Evolutionary conservation across 768 basidiomycete species (phyloP).

Genomic region (Pleurotus pulmonarius): DNA sequence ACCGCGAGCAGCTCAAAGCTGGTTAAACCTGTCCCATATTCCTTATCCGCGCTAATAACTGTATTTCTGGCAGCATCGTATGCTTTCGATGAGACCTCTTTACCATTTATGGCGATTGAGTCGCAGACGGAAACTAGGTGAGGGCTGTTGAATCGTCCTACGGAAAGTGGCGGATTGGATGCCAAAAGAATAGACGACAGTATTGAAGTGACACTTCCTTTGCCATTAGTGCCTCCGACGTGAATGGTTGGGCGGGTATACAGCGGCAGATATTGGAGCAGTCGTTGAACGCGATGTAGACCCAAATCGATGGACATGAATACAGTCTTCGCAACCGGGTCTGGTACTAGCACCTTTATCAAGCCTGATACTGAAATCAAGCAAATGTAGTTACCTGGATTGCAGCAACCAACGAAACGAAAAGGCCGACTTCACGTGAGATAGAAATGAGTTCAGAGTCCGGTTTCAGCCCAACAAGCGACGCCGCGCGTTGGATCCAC

Average conservation of each 20-base stretch:
- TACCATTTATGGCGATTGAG: constrained; percentile 64
- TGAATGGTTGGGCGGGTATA: constrained; percentile 84
- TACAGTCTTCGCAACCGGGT: too few relatives aligned
- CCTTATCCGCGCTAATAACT: constrained; percentile 47
- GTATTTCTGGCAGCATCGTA: constrained; percentile 45
- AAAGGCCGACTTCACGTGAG: too few relatives aligned
- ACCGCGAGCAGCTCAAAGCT: constrained; percentile 86
- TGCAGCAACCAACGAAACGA: too few relatives aligned
- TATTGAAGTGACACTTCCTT: constrained; percentile 87
- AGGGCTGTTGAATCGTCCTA: constrained; percentile 90
- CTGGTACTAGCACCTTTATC: too few relatives aligned
- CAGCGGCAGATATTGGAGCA: constrained; percentile 52
- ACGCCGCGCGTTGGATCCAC: too few relatives aligned
- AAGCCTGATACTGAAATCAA: too few relatives aligned
- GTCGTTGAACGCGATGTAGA: constrained; percentile 50
- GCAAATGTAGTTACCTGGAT: too few relatives aligned
- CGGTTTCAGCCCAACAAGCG: too few relatives aligned
- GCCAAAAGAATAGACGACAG: constrained; percentile 70
- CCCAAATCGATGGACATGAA: constrained; percentile 67
- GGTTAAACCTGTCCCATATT: constrained; percentile 46
- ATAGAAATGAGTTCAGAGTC: too few relatives aligned
- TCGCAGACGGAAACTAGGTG: constrained; percentile 81
- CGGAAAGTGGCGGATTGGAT: constrained; percentile 49
- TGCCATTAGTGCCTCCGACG: constrained; percentile 95
- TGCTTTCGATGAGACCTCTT: constrained; percentile 39